phyloP scores from a whole-genome alignment of 768 basidiomycete genomes.

The Podaxis sp. region DNA sequence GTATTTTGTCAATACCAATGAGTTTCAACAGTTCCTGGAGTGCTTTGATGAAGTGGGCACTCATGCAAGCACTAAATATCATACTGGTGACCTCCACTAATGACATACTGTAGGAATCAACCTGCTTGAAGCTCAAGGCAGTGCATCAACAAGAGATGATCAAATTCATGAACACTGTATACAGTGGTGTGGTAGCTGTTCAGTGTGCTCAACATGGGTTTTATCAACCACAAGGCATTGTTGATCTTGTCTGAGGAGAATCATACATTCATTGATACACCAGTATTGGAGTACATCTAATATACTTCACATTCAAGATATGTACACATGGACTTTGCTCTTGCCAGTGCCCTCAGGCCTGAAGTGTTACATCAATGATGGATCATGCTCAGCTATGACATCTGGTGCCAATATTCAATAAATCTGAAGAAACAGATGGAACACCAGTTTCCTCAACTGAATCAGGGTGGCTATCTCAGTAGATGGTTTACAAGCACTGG shows the following conservation, averaged over 20 bases:
- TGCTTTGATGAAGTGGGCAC: no score
- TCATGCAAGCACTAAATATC: no score
- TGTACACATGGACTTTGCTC: slow-evolving; percentile 22
- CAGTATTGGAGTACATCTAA: neutral
- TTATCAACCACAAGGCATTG: slow-evolving; percentile 21
- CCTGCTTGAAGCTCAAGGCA: slow-evolving; percentile 26
- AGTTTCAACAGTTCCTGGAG: slow-evolving; percentile 20
- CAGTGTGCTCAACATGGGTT: slow-evolving; percentile 29
- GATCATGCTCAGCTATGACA: slow-evolving; percentile 28
- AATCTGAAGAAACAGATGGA: no score
- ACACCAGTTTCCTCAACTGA: no score
- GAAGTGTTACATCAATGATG: slow-evolving; percentile 16
- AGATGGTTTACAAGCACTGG: no score
- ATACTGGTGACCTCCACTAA: no score
- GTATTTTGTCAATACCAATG: slow-evolving; percentile 21
- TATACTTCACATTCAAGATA: slow-evolving; percentile 16
- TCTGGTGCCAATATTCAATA: slow-evolving; percentile 26
- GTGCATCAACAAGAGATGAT: slow-evolving; percentile 22
- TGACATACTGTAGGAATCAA: slow-evolving; percentile 16
- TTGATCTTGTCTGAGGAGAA: slow-evolving; percentile 28
- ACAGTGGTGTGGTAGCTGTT: slow-evolving; percentile 26
- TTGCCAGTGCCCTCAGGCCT: slow-evolving; percentile 17
- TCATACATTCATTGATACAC: slow-evolving; percentile 12
- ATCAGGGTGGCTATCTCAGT: no score
- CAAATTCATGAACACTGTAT: slow-evolving; percentile 11